A percentile compares a stretch with the other conserved stretches of the same genome.
Evolutionary conservation across 495 filamentous ascomycete genomes (phyloP).

Genomic region (Aspergillus conjunctus): DNA sequence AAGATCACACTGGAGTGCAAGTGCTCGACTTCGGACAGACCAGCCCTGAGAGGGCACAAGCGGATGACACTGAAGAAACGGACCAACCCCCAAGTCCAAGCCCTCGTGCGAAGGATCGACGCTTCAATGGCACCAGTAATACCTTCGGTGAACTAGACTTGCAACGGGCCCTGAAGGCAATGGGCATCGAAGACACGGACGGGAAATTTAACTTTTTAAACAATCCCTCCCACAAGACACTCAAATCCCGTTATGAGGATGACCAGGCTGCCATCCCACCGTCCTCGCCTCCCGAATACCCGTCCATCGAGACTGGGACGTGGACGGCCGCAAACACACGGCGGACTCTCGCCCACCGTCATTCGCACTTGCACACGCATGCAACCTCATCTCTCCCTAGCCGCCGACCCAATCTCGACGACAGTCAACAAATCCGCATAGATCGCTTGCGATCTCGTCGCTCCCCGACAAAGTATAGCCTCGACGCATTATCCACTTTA

Average conservation of each 20-base stretch:
- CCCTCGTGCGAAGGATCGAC: conserved; percentile 41
- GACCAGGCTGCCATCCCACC: conserved; percentile 27
- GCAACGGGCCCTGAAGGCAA: conserved; percentile 29
- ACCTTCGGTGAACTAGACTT: conserved; percentile 32
- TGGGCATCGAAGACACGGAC: conserved; percentile 31
- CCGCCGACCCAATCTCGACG: conserved; percentile 24
- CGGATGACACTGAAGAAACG: conserved; percentile 41
- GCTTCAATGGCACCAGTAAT: conserved; percentile 26
- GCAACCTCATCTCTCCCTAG: conserved; percentile 27
- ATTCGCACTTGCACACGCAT: conserved; percentile 23
- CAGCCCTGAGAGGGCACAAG: conserved; percentile 28
- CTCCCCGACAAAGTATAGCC: conserved; percentile 28
- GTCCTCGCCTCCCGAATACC: conserved; percentile 40
- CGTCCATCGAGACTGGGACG: conserved; percentile 30
- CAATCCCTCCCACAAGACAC: conserved; percentile 32
- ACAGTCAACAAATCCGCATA: conserved; percentile 24
- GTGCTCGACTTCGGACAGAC: conserved; percentile 35
- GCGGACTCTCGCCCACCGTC: conserved; percentile 29
- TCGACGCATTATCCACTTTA: conserved; percentile 24
- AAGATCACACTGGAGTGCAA: conserved; percentile 37
- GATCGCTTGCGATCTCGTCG: conserved; percentile 25
- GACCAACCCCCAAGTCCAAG: conserved; percentile 46
- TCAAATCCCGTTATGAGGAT: conserved; percentile 17
- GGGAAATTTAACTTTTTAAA: conserved; percentile 37
- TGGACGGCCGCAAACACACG: conserved; percentile 26